Base-by-base conservation (phyloP, 1,284 basidiomycete genomes). In the Microbotryum scabiosae region DNA sequence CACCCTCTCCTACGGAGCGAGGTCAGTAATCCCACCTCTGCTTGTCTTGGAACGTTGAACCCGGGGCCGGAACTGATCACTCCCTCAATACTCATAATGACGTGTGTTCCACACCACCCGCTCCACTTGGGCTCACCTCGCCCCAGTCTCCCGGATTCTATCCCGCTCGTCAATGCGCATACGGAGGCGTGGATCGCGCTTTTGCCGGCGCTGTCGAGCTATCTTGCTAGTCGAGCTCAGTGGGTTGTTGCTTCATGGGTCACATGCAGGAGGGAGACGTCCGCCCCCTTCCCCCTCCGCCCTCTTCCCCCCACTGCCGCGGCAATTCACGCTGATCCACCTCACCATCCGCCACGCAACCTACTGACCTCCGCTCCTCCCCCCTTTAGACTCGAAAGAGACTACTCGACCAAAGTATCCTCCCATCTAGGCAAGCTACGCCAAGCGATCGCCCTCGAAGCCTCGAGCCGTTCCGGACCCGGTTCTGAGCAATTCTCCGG, bases 121-220 rank as follows among this genome's bases (percentile, higher is more conserved):
- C 8, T 30, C 30, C 8, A 10, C 30, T 30, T 9, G 30, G 30
- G 30, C 26, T 28, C 30, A 10, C 30, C 30, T 7, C 30, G 30
- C 30, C 30, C 12, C 36, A 67, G 66, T 21, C 56, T 68, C 3
- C 67, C 67, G 46, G 67, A 68, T 62, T 59, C 50, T 4, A 56
- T 56, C 8, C 52, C 47, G 1, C 56, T 68, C 23, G 57, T 68
- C 9, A 49, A 59, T 26, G 8, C 32, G 5, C 59, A 58, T 14
- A 8, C 48, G 4, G 20, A 59, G 2, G 23, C 57, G 2, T 55
- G 61, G 51, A 58, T 66, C 51, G 54, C 57, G 18, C 58, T 66
- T 48, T 44, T 66, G 8, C 64, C 67, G 0, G 21, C 60, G 3
- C 36, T 64, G 51, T 32, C 62, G 4, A 5, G n/a, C 9, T 68